phyloP scores from a whole-genome alignment of 331 rosid genomes.

The Phaseolus coccineus region DNA sequence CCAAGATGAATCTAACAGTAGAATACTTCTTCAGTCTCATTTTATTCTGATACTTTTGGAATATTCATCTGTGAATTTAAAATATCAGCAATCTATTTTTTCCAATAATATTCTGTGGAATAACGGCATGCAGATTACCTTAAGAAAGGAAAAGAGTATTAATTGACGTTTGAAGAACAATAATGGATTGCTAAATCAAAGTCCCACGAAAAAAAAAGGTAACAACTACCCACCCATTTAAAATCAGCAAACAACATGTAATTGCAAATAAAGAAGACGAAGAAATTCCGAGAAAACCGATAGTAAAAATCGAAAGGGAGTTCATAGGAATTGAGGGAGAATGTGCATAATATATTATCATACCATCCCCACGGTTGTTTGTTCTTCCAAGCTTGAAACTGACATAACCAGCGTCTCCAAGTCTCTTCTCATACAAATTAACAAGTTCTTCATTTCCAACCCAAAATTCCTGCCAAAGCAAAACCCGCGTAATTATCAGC shows the following conservation, averaged over 20 bases:
- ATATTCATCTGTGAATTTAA: not conserved
- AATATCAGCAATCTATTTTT: not conserved
- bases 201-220: not conserved
- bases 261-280: not conserved
- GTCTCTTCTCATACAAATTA: conserved; percentile 74
- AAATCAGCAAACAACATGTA: not conserved
- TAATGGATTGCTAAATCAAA: not conserved
- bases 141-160: not conserved
- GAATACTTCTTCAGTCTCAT: not conserved
- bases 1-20: not conserved
- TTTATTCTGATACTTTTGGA: not conserved
- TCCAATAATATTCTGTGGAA: not conserved
- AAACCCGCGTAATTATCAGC: not conserved
- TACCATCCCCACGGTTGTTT: conserved; percentile 98
- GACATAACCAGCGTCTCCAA: conserved; percentile 79
- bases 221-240: not conserved
- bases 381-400: conserved; percentile 90
- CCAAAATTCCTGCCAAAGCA: conserved; percentile 82
- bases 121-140: no score
- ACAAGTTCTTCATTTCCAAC: conserved; percentile 93
- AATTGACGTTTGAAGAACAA: conserved; percentile 5
- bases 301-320: not conserved
- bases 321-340: conserved; percentile 9
- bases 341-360: not conserved
- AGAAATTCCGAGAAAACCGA: conserved; percentile 7